These are phyloP conservation scores for Syzygium jambos DNA, from an alignment of 345 rosid species.

Conservation along the genomic window DNA sequence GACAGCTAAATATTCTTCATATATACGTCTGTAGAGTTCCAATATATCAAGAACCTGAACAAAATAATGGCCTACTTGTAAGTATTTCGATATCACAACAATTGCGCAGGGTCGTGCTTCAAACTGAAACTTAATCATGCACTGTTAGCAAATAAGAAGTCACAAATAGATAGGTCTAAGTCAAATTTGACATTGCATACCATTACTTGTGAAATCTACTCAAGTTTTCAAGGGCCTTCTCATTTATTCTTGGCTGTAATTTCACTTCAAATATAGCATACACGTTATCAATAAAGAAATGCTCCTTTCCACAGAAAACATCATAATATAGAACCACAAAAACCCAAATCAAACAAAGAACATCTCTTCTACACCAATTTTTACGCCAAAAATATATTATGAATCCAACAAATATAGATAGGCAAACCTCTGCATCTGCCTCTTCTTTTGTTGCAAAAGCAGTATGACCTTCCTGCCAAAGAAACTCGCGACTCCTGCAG, in stretches of 20 bases:
- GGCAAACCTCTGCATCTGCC: slow-evolving; percentile 80
- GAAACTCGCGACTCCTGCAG: slow-evolving; percentile 95
- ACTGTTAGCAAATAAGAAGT: neutral
- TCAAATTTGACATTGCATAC: neutral
- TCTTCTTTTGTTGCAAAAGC: slow-evolving; percentile 81
- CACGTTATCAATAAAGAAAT: neutral
- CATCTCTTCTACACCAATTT: neutral
- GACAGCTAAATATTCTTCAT: slow-evolving; percentile 85
- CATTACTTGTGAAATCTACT: neutral
- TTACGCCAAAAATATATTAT: neutral
- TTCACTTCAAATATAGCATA: neutral
- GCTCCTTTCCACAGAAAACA: neutral
- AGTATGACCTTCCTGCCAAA: slow-evolving; percentile 99
- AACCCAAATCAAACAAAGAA: neutral
- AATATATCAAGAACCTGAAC: slow-evolving; percentile 64
- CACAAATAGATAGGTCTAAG: neutral
- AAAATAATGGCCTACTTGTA: neutral
- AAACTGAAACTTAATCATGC: neutral
- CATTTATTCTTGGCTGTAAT: neutral
- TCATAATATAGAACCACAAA: neutral
- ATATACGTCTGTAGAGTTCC: slow-evolving; percentile 81
- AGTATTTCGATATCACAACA: neutral
- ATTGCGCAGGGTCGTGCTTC: neutral
- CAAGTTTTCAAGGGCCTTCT: neutral
- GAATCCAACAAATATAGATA: neutral